Evolutionary conservation across 2,329 filamentous ascomycete species (phyloP).

Genomic region (Cytospora chrysosperma): DNA sequence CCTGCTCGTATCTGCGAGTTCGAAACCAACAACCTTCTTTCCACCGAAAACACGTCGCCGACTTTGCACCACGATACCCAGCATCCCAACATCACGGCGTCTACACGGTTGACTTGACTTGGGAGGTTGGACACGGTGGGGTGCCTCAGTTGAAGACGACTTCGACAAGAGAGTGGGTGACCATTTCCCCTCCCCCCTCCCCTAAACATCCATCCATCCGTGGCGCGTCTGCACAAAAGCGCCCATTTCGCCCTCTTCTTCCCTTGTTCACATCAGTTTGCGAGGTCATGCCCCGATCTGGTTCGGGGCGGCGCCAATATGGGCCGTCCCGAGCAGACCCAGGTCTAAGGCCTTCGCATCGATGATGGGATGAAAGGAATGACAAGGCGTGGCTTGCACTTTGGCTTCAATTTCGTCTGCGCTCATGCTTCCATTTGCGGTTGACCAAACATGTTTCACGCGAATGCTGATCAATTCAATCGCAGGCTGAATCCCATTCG

Average conservation of each 20-base stretch:
- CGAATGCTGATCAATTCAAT: slow-evolving; percentile 20
- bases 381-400: neutral
- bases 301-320: neutral
- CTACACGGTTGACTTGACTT: slow-evolving; percentile 8
- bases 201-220: neutral
- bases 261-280: neutral
- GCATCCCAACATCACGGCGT: slow-evolving; percentile 8
- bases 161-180: slow-evolving; percentile 20
- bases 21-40: slow-evolving; percentile 10
- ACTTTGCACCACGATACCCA: slow-evolving; percentile 1
- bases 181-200: neutral
- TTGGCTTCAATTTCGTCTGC: neutral
- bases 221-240: neutral
- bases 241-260: neutral
- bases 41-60: slow-evolving; percentile 1
- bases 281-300: neutral
- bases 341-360: slow-evolving; percentile 3
- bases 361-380: neutral
- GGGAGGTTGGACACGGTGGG: slow-evolving; percentile 8
- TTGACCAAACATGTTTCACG: neutral
- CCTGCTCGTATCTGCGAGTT: slow-evolving; percentile 14
- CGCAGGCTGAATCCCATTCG: slow-evolving; percentile 20
- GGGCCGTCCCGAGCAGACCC: neutral
- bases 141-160: slow-evolving; percentile 14
- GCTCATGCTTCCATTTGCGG: neutral